A percentile compares a stretch with the other conserved stretches of the same genome.
phyloP scores from a whole-genome alignment of 768 basidiomycete species.

The Megacollybia marginata region DNA sequence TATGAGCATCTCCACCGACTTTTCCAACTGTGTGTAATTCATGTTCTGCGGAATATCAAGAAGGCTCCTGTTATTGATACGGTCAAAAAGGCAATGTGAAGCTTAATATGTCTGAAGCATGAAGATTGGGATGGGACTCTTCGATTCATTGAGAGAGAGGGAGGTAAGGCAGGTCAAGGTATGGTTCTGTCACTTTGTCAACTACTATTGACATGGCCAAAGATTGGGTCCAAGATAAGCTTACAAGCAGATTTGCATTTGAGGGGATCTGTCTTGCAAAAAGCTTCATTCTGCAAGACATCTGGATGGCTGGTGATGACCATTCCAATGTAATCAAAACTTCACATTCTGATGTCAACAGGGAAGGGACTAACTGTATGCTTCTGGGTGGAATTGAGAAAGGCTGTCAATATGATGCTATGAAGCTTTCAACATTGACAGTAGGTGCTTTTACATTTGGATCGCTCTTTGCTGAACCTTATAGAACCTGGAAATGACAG shows the following conservation, averaged over 20 bases:
- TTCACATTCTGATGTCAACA: slow-evolving; percentile 15
- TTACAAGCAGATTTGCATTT: slow-evolving; percentile 11
- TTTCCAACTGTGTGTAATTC: slow-evolving; percentile 14
- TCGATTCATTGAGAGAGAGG: slow-evolving; percentile 11
- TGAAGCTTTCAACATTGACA: background rate
- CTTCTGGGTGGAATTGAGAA: slow-evolving; percentile 4
- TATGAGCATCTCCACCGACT: slow-evolving; percentile 19
- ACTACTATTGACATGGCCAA: background rate
- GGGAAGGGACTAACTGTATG: slow-evolving; percentile 12
- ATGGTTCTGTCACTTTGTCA: background rate
- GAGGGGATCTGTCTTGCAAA: too few relatives aligned
- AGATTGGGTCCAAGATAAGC: slow-evolving; percentile 24
- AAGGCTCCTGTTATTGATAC: slow-evolving; percentile 5
- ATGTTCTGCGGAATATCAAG: slow-evolving; percentile 14
- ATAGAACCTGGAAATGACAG: too few relatives aligned
- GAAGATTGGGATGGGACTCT: slow-evolving; percentile 9
- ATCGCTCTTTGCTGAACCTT: background rate
- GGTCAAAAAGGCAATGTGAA: slow-evolving; percentile 14
- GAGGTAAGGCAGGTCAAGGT: slow-evolving; percentile 15
- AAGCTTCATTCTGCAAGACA: too few relatives aligned
- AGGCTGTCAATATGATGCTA: slow-evolving; percentile 2
- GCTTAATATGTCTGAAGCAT: slow-evolving; percentile 13
- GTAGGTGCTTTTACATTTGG: background rate
- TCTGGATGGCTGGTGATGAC: too few relatives aligned
- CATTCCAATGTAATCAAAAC: slow-evolving; percentile 17